These are phyloP conservation scores for Colletotrichum kahawae DNA, from an alignment of 2,329 filamentous ascomycete genomes.

Conservation along the genomic window DNA sequence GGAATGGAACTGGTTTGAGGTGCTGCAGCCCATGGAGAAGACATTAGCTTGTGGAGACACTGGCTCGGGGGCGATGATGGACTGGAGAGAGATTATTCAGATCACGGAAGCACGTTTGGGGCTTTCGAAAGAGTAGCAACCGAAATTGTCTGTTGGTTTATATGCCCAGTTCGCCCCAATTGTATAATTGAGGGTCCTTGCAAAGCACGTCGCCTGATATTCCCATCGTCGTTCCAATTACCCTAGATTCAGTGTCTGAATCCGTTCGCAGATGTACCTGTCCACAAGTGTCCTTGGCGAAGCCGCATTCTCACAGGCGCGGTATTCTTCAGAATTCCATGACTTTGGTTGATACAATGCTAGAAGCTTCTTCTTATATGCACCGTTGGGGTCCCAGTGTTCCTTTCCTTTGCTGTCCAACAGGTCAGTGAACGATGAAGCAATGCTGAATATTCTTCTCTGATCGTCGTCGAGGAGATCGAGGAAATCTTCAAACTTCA, in stretches of 20 bases:
- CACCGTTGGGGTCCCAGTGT: neutral
- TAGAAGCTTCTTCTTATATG: neutral
- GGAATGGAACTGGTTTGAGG: slow-evolving; percentile 80
- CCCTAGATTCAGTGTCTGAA: too few species aligned
- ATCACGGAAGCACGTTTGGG: slow-evolving; percentile 62
- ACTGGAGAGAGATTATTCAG: slow-evolving; percentile 77
- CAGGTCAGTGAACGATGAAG: neutral
- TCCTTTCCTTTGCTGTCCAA: neutral
- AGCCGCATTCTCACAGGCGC: too few species aligned
- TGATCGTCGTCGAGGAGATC: too few species aligned
- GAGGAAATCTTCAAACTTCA: too few species aligned
- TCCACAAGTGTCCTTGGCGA: too few species aligned
- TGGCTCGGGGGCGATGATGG: slow-evolving; percentile 81
- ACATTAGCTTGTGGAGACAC: slow-evolving; percentile 83
- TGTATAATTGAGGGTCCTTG: neutral
- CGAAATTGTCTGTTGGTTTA: neutral
- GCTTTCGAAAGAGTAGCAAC: neutral
- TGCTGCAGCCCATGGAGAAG: slow-evolving; percentile 77
- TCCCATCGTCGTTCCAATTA: too few species aligned
- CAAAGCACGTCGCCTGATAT: accelerated
- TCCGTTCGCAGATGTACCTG: too few species aligned
- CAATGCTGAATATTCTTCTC: neutral
- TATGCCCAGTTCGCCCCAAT: accelerated
- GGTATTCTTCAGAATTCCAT: too few species aligned
- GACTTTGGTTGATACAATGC: too few species aligned